Conservation (phyloP, 805 yeast genomes). For the Sungouiozyma ichnusensis region DNA sequence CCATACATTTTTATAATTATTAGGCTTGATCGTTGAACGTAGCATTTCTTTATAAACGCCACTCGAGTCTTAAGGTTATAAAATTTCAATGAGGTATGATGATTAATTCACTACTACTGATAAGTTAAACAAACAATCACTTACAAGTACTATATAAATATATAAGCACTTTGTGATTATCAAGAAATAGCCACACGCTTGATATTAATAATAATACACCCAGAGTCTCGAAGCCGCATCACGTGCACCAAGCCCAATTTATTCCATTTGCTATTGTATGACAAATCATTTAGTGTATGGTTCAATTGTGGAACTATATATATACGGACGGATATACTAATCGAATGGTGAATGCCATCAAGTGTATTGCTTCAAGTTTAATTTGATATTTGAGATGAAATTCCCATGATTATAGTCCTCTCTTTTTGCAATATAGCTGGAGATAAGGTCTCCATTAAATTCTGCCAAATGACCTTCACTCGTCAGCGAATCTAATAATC, state of each 20-base stretch:
- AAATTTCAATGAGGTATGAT: background rate
- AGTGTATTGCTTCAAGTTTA: conserved; percentile 14
- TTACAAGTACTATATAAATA: background rate
- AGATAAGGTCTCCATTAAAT: conserved; percentile 50
- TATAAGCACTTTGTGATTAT: background rate
- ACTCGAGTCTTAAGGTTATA: background rate
- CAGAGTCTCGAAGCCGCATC: background rate
- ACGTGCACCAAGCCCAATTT: too few relatives aligned
- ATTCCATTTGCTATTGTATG: too few relatives aligned
- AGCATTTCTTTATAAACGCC: conserved; percentile 5
- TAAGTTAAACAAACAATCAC: too few relatives aligned
- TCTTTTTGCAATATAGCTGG: conserved; percentile 58
- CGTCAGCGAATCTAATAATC: conserved; percentile 63
- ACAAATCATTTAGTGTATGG: too few relatives aligned
- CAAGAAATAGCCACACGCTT: too few relatives aligned
- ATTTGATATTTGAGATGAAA: conserved; percentile 19
- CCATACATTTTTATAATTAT: conserved; percentile 1
- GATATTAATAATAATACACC: background rate
- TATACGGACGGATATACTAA: too few relatives aligned
- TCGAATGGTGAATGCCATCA: too few relatives aligned
- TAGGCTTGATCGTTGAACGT: conserved; percentile 2
- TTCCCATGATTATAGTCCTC: conserved; percentile 48
- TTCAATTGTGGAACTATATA: too few relatives aligned
- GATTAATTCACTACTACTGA: too few relatives aligned
- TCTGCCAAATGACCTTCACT: conserved; percentile 69